Base-by-base conservation (phyloP, 2,329 filamentous ascomycete species). In the Aschersonia sp. region DNA sequence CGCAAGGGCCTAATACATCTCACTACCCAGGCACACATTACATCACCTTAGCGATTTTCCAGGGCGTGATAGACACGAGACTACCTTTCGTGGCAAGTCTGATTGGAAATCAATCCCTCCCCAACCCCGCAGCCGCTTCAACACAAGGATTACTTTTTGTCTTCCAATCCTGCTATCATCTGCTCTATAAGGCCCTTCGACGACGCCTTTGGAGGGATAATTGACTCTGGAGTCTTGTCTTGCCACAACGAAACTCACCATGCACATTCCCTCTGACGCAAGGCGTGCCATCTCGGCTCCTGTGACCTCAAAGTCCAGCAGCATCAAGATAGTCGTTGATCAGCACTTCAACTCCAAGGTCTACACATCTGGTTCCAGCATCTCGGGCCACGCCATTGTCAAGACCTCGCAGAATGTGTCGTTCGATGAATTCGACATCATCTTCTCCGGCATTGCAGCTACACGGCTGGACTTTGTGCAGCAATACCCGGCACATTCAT, bases 301-400 rank as follows among this genome's bases (percentile, higher is more conserved):
- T 7, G 7, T 38, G 10, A 20, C 6, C n/a, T 52, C 12, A 31
- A 49, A 35, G 43, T 44, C 40, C 45, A 47, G 45, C 51, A 51
- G 47, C 55, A 68, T 78, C 55, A 63, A 65, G 43, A 64, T 80
- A 59, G 62, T 66, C 46, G 65, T 80, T 46, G 65, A 74, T 55
- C 66, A 72, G 58, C 72, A 79, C 64, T 77, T 68, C 61, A 66
- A 55, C 52, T 69, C 72, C 56, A 76, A 74, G 58, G 67, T 77
- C 44, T 80, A 78, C 61, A 76, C 72, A 4, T 73, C 75, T 0
- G 68, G 68, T n/a, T 74, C 73, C 10, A 60, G 66, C 51, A 63
- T 80, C 45, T 62, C 66, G 7, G 76, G 76, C 47, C 62, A 68
- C 42, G 72, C 72, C 51, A 59, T 65, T 48, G 67, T 80, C 57